Evolutionary conservation across 495 filamentous ascomycete species (phyloP).

Genomic region (Acidomyces sp.): DNA sequence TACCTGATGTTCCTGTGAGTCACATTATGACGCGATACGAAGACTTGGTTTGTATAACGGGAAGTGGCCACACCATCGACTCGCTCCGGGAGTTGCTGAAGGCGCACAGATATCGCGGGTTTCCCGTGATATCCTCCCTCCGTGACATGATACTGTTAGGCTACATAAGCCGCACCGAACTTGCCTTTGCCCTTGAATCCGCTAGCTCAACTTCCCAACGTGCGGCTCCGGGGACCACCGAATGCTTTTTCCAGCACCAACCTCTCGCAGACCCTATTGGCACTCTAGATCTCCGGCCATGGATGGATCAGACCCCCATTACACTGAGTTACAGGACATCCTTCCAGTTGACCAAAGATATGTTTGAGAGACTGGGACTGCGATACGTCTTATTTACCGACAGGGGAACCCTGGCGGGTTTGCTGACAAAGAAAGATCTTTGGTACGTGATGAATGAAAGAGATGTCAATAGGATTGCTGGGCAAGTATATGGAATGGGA

Average conservation of each 20-base stretch:
- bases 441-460: conserved; percentile 81
- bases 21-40: conserved; percentile 88
- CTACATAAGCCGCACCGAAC: conserved; percentile 87
- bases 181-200: conserved; percentile 62
- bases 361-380: conserved; percentile 88
- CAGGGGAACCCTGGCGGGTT: conserved; percentile 63
- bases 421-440: conserved; percentile 97
- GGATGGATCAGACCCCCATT: conserved; percentile 97
- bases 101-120: conserved; percentile 72
- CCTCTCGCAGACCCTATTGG: conserved; percentile 64
- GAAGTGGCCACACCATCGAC: conserved; percentile 73
- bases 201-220: conserved; percentile 40
- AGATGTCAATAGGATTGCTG: conserved; percentile 37
- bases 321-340: conserved; percentile 64
- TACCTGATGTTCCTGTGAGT: conserved; percentile 70
- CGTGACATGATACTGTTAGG: conserved; percentile 65
- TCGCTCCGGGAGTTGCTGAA: conserved; percentile 55
- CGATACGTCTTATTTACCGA: conserved; percentile 82
- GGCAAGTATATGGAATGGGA: conserved; percentile 11
- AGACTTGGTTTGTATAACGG: conserved; percentile 77
- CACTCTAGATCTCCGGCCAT: conserved; percentile 76
- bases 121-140: conserved; percentile 73
- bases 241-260: conserved; percentile 73
- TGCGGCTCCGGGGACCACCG: conserved; percentile 56
- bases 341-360: conserved; percentile 67